A percentile compares a stretch with the other conserved stretches of the same genome.
Evolutionary conservation across 1,284 basidiomycete genomes (phyloP).

Genomic region (Schizophyllum commune): DNA sequence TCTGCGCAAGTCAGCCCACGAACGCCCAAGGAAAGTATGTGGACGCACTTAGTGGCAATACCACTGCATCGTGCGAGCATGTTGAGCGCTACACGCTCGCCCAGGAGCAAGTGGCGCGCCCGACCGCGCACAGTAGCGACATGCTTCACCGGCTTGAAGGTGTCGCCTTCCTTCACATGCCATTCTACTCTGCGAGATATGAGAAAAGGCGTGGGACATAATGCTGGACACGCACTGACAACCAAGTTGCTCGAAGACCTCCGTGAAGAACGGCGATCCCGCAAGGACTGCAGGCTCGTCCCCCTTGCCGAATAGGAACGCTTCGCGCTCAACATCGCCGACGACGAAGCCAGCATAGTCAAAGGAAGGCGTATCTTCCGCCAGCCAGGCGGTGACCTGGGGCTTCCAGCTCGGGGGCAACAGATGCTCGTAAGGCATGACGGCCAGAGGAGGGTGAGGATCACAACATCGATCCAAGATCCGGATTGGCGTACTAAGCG

Average conservation of each 20-base stretch:
- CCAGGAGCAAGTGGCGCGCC: slow-evolving; percentile 84
- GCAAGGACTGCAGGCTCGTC: slow-evolving; percentile 75
- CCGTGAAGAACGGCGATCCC: slow-evolving; percentile 93
- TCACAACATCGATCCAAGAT: background rate
- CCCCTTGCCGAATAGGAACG: slow-evolving; percentile 87
- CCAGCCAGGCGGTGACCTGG: slow-evolving; percentile 78
- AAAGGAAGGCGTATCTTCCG: slow-evolving; percentile 93
- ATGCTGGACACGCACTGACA: slow-evolving; percentile 64
- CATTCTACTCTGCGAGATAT: slow-evolving; percentile 72
- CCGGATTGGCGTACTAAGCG: background rate
- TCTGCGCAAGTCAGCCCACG: slow-evolving; percentile 29
- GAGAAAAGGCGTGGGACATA: background rate
- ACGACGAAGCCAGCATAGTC: slow-evolving; percentile 98
- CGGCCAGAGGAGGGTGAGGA: background rate
- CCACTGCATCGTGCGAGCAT: slow-evolving; percentile 93
- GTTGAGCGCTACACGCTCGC: slow-evolving; percentile 93
- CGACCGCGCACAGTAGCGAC: slow-evolving; percentile 91
- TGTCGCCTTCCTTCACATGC: slow-evolving; percentile 82
- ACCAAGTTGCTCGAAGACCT: slow-evolving; percentile 85
- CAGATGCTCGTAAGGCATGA: slow-evolving; percentile 57
- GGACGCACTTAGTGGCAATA: slow-evolving; percentile 83
- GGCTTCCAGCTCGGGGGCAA: slow-evolving; percentile 89
- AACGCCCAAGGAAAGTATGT: slow-evolving; percentile 2
- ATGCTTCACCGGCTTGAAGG: slow-evolving; percentile 75
- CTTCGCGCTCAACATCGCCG: slow-evolving; percentile 82